A percentile compares a stretch with the other conserved stretches of the same genome.
Conservation (phyloP, 192 early-diverging fungal species). For the Ambispora gerdemannii region DNA sequence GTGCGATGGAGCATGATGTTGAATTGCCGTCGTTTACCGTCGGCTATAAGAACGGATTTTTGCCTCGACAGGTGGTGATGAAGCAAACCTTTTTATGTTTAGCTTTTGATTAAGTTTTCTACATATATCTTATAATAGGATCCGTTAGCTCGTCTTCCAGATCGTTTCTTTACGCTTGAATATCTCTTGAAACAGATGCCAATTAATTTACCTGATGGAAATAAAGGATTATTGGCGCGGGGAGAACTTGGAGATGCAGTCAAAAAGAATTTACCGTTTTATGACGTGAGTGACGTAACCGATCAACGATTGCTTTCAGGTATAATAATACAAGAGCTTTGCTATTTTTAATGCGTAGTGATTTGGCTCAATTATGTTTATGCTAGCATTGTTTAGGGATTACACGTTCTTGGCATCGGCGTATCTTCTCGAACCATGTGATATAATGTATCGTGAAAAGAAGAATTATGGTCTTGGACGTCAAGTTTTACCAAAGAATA, state of each 20-base stretch:
- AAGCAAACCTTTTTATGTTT: too few relatives aligned
- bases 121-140: constrained; percentile 44
- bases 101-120: too few relatives aligned
- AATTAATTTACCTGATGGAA: constrained; percentile 60
- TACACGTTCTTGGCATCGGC: constrained; percentile 85
- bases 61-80: constrained; percentile 52
- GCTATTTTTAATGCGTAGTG: too few relatives aligned
- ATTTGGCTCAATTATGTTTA: too few relatives aligned
- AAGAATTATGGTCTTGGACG: constrained; percentile 80
- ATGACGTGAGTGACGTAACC: constrained; percentile 66
- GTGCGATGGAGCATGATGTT: constrained; percentile 42
- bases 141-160: constrained; percentile 65
- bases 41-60: constrained; percentile 55
- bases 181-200: constrained; percentile 77
- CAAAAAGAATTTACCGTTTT: constrained; percentile 62
- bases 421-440: constrained; percentile 87
- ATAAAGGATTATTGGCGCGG: constrained; percentile 68
- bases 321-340: too few relatives aligned
- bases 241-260: constrained; percentile 81
- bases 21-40: constrained; percentile 54
- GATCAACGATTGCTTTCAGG: constrained; percentile 71
- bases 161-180: constrained; percentile 67
- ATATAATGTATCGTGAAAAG: constrained; percentile 66
- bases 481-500: constrained; percentile 67
- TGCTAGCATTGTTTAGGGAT: constrained; percentile 75